phyloP scores from a whole-genome alignment of 805 yeast genomes.

The Cyberlindnera subsufficiens region DNA sequence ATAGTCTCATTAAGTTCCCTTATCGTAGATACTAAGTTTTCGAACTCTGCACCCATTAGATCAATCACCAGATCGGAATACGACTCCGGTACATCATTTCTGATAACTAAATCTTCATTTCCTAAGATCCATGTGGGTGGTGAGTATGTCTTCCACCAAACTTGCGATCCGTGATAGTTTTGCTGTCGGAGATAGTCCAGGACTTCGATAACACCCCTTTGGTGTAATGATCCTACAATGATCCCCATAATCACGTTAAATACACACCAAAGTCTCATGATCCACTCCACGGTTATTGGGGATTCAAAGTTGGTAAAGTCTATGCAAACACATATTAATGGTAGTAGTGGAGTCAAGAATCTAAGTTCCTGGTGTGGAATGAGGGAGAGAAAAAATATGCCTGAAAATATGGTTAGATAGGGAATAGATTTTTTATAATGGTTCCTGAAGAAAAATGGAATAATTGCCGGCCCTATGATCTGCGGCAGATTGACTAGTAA shows the following conservation, averaged over 20 bases:
- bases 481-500: conserved; percentile 71
- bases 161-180: conserved; percentile 31
- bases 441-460: conserved; percentile 32
- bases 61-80: conserved; percentile 29
- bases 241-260: conserved; percentile 59
- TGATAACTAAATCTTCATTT: conserved; percentile 16
- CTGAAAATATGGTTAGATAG: conserved; percentile 56
- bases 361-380: conserved; percentile 94
- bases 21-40: conserved; percentile 21
- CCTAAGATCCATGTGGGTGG: conserved; percentile 85
- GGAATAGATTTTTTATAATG: conserved; percentile 42
- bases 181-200: conserved; percentile 34
- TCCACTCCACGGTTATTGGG: conserved; percentile 13
- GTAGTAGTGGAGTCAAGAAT: conserved; percentile 73
- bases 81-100: conserved; percentile 2
- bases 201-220: conserved; percentile 81
- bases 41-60: conserved; percentile 38
- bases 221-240: conserved; percentile 79
- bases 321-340: conserved; percentile 57
- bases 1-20: conserved; percentile 10
- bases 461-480: conserved; percentile 70
- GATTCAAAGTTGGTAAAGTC: conserved; percentile 32
- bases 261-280: conserved; percentile 43
- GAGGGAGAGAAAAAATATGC: conserved; percentile 52
- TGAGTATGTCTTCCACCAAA: conserved; percentile 94